Base-by-base conservation (phyloP, 2,329 filamentous ascomycete species). In the Blastomyces parvus region DNA sequence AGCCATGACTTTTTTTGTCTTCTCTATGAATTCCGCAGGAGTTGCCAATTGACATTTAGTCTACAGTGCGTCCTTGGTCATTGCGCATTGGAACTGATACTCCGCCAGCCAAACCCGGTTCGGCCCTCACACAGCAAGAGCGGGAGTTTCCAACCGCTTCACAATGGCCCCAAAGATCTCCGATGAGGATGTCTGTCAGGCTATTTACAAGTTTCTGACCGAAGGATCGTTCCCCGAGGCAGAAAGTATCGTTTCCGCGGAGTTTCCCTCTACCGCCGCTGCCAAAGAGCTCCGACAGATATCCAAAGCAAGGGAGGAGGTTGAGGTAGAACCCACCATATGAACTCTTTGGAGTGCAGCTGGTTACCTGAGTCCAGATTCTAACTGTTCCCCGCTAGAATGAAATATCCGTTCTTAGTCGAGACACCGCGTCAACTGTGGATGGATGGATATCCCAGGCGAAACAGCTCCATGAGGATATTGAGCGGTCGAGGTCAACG, bases 381-480 rank as follows among this genome's bases (percentile, higher is more conserved):
- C 30, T 52, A 25, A 36, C 36, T 48, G 52, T 55, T 14, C 9
- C 14, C 30, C 22, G 55, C 64, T 66, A 89, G 86, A 77, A 82
- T 64, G 87, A 95, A 69, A 88, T 97, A 64, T 88, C 87, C 67
- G 75, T 80, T 27, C 84, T 94, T 66, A 95, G 92, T 75, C 84
- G 86, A 71, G 86, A 91, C 67, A 88, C 86, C 22, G 88, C 87
- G 63, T 84, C 87, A 48, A 88, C 95, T 70, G 88, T 96, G 60
- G 88, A 91, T 71, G 84, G 87, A 60, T 97, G 93, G 93, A 89
- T 95, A 63, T 79, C 82, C 60, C 90, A 94, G 74, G 91, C 92
- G 58, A 90, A 90, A 75, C 85, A 87, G 61, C 83, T 97, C 8
- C 90, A 96, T 74, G 84, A 87, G 66, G 93, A 97, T 72, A 93